These are phyloP conservation scores for Salix exigua DNA, from an alignment of 345 rosid species.

Conservation along the genomic window DNA sequence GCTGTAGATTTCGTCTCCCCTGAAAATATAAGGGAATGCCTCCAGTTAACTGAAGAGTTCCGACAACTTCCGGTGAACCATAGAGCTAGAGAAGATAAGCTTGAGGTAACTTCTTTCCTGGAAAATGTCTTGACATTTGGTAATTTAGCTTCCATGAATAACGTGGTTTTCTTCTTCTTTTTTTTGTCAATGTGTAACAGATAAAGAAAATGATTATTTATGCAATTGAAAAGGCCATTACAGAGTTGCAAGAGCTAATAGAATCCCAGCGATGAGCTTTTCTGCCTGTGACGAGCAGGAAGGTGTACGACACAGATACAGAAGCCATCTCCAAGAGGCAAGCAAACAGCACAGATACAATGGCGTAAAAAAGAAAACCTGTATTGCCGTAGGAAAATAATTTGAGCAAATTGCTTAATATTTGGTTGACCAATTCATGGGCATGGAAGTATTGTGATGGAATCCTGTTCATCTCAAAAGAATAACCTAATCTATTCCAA, in stretches of 20 bases:
- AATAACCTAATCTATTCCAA: too few species aligned
- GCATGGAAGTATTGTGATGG: too few species aligned
- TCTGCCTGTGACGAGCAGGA: neutral
- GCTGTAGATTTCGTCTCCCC: conserved; percentile 95
- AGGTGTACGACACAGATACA: neutral
- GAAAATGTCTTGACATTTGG: neutral
- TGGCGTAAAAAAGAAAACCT: too few species aligned
- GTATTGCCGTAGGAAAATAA: too few species aligned
- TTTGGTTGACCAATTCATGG: too few species aligned
- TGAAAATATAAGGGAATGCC: conserved; percentile 67
- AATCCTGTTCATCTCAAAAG: too few species aligned
- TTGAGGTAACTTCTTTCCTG: conserved; percentile 50
- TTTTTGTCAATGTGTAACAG: conserved; percentile 30
- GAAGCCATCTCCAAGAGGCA: neutral
- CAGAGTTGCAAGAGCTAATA: conserved; percentile 25
- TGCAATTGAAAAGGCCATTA: conserved; percentile 47
- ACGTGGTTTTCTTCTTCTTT: neutral
- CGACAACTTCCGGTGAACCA: conserved; percentile 81
- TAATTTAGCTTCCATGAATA: neutral
- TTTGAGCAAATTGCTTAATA: too few species aligned
- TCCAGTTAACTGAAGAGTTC: conserved; percentile 76
- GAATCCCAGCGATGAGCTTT: neutral
- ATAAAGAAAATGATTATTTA: conserved; percentile 77
- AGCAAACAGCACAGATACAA: too few species aligned
- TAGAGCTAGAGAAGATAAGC: conserved; percentile 86